Percentiles rank a stretch among this genome's conserved stretches.
Conservation (phyloP, 768 basidiomycete genomes). For the Hericium rajendrae region DNA sequence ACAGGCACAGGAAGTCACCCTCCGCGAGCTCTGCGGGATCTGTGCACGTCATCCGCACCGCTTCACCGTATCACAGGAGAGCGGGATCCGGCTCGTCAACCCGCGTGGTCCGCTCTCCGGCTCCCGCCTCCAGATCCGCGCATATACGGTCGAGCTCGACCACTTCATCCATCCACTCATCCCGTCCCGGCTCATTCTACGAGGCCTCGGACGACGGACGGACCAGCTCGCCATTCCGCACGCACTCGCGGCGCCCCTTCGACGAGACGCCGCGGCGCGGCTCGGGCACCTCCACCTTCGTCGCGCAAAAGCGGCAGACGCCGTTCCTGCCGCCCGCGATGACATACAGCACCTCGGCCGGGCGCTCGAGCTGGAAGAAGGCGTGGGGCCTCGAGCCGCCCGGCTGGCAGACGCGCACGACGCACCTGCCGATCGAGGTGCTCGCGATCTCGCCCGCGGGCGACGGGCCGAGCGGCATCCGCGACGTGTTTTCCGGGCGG, state of each 20-base stretch:
- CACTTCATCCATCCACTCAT: conserved; percentile 73
- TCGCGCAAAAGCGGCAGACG: conserved; percentile 74
- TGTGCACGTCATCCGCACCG: conserved; percentile 39
- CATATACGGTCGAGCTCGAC: conserved; percentile 72
- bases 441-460: conserved; percentile 49
- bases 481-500: conserved; percentile 76
- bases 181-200: conserved; percentile 69
- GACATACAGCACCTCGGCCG: conserved; percentile 33
- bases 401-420: conserved; percentile 62
- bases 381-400: conserved; percentile 83
- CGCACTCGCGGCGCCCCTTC: conserved; percentile 35
- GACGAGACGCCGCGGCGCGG: conserved; percentile 38
- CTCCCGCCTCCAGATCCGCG: conserved; percentile 35
- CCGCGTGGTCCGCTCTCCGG: conserved; percentile 52
- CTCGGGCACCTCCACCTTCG: conserved; percentile 47
- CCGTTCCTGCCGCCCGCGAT: conserved; percentile 49
- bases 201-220: conserved; percentile 61
- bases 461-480: conserved; percentile 33
- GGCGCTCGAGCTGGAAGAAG: conserved; percentile 81
- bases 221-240: conserved; percentile 55
- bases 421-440: conserved; percentile 68
- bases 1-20: conserved; percentile 63
- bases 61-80: conserved; percentile 77
- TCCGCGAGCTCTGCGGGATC: conserved; percentile 73
- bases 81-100: conserved; percentile 78